Evolutionary conservation across 176 grass and related monocot genomes (phyloP).

Genomic region (Oryza longistaminata): DNA sequence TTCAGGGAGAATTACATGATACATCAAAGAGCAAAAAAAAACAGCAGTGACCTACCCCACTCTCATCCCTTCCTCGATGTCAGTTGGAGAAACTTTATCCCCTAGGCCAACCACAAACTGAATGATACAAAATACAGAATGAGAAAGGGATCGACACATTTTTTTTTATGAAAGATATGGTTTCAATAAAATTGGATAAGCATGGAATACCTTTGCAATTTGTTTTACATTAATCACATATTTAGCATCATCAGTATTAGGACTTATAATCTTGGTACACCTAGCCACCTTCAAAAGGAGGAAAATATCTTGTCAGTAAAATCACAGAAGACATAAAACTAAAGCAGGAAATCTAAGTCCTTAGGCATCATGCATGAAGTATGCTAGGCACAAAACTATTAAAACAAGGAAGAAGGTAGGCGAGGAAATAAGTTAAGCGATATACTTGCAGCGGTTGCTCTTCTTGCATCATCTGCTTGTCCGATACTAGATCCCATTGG

Average conservation of each 20-base stretch:
- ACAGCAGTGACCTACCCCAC: constrained; percentile 61
- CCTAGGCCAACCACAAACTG: constrained; percentile 96
- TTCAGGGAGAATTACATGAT: neutral
- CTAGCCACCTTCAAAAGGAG: constrained; percentile 69
- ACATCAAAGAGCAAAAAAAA: constrained; percentile 14
- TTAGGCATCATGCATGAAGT: neutral
- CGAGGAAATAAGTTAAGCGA: neutral
- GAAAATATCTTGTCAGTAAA: neutral
- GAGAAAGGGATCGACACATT: neutral
- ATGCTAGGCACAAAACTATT: neutral
- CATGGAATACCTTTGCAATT: constrained; percentile 82
- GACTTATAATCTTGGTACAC: constrained; percentile 96
- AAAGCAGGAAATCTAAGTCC: neutral
- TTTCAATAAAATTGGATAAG: constrained; percentile 5
- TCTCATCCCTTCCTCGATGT: constrained; percentile 98
- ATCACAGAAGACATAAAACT: neutral
- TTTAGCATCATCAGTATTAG: constrained; percentile 92
- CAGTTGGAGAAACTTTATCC: constrained; percentile 90
- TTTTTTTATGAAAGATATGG: neutral
- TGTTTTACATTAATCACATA: constrained; percentile 99
- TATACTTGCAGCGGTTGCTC: constrained; percentile 84
- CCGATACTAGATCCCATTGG: constrained; percentile 95
- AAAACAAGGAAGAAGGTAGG: neutral
- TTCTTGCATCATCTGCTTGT: constrained; percentile 99
- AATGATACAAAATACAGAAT: constrained; percentile 28